phyloP scores from a whole-genome alignment of 257 asterid genomes.

The Forsythia suspensa region DNA sequence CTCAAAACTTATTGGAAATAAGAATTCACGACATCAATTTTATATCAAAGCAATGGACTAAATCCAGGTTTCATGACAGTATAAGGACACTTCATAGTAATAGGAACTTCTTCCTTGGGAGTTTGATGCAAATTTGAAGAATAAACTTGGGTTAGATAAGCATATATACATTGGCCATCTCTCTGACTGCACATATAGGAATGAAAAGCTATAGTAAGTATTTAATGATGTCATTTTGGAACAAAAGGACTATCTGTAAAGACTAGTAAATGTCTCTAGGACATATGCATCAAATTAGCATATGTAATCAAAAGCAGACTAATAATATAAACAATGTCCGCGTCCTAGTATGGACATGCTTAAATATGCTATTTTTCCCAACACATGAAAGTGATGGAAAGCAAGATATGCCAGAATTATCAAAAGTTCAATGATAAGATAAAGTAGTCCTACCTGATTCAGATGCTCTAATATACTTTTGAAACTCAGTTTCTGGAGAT shows the following conservation, averaged over 20 bases:
- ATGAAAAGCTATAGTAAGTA: not conserved
- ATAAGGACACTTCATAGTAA: not conserved
- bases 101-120: not conserved
- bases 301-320: conserved; percentile 6
- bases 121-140: not conserved
- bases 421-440: conserved; percentile 11
- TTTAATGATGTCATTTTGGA: not conserved
- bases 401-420: conserved; percentile 17
- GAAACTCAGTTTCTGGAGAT: conserved; percentile 42
- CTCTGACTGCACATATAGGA: not conserved
- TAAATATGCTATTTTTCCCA: not conserved
- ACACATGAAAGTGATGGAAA: conserved; percentile 11
- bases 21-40: not conserved
- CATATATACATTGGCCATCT: not conserved
- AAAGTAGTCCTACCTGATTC: conserved; percentile 36
- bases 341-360: not conserved
- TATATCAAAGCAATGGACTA: not conserved
- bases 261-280: not conserved
- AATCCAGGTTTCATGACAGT: not conserved
- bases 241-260: not conserved
- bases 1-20: not conserved
- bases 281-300: not conserved
- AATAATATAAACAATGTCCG: not conserved
- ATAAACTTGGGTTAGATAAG: not conserved
- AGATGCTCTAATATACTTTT: conserved; percentile 47